Evolutionary conservation across 805 yeast species (phyloP), one percentile per base, ranked within the genome.

Genomic region (Metschnikowia shivogae): DNA sequence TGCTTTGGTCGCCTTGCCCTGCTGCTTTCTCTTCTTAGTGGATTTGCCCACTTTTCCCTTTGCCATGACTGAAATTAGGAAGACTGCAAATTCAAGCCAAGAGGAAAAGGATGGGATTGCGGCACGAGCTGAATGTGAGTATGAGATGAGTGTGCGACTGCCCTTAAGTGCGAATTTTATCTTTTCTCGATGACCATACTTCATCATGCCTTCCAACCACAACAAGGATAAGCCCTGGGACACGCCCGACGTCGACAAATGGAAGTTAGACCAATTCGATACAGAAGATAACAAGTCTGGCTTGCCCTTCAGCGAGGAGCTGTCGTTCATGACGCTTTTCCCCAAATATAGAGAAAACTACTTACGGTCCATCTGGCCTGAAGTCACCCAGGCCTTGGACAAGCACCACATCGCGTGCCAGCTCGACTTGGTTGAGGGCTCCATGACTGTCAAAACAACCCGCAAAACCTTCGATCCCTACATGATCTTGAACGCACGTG

Each of bases 151-250:
- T 37, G 30, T 37, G 30, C 40, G 40, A 33, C 40, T 17, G 33
- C 17, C 20, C 17, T 14, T 27, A 10, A 12, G 30, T 37, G 40
- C 40, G 40, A 38, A 38, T 13, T 19, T 12, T 20, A 31, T 30
- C 31, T 22, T 31, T 39, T 39, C 42, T 39, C 43, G 43, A 40
- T 40, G 43, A 34, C 34, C 43, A 34, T 28, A 19, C 28, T 34
- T 29, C 35, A 17, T 43, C 29, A 92, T 92, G 99, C 89, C 85
- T 20, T 88, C 97, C 1, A 88, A 95, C 38, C 90, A 92, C 65
- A 88, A 93, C 65, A 84, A 82, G 60, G 98, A 93, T 58, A 92
- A 92, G 67, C 98, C 98, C 43, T 90, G 98, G 98, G 98, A 90
- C 62, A 90, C 96, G 9, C 88, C 86, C 17, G 97, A 89, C 56